Conservation (phyloP, 768 basidiomycete genomes). For the Chiua virens region DNA sequence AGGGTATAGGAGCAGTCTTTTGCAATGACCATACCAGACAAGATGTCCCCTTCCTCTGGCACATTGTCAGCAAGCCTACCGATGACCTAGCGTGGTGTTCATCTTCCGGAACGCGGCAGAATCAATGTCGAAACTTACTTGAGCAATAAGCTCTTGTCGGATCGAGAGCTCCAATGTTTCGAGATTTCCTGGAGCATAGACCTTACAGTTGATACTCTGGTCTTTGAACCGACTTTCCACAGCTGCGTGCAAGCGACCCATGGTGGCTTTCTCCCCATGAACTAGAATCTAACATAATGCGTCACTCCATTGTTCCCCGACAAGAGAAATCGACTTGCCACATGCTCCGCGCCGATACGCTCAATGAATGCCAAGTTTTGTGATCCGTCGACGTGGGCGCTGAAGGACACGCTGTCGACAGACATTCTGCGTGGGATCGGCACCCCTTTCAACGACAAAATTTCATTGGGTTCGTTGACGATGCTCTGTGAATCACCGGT, state of each 20-base stretch:
- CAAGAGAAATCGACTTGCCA: slow-evolving; percentile 49
- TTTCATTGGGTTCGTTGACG: slow-evolving; percentile 90
- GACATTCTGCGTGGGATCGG: slow-evolving; percentile 85
- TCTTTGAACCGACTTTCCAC: slow-evolving; percentile 81
- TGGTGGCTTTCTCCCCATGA: slow-evolving; percentile 90
- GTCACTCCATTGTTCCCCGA: neutral
- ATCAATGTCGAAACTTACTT: slow-evolving; percentile 48
- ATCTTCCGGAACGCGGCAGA: neutral
- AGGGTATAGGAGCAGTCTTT: slow-evolving; percentile 96
- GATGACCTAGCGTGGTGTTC: slow-evolving; percentile 60
- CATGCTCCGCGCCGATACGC: slow-evolving; percentile 83
- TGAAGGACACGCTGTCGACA: slow-evolving; percentile 93
- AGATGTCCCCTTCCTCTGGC: slow-evolving; percentile 63
- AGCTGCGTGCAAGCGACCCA: slow-evolving; percentile 83
- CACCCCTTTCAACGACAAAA: slow-evolving; percentile 67
- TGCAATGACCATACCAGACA: slow-evolving; percentile 85
- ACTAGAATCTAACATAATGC: slow-evolving; percentile 67
- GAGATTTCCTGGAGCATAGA: slow-evolving; percentile 89
- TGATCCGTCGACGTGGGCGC: slow-evolving; percentile 93
- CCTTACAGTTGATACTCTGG: too few relatives aligned
- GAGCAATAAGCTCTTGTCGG: slow-evolving; percentile 84
- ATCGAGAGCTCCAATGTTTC: slow-evolving; percentile 86
- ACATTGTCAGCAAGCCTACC: slow-evolving; percentile 78
- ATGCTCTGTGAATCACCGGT: slow-evolving; percentile 63
- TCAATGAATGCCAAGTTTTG: slow-evolving; percentile 98